Conservation (phyloP, 306 rosid species). For the Rosa persica region DNA sequence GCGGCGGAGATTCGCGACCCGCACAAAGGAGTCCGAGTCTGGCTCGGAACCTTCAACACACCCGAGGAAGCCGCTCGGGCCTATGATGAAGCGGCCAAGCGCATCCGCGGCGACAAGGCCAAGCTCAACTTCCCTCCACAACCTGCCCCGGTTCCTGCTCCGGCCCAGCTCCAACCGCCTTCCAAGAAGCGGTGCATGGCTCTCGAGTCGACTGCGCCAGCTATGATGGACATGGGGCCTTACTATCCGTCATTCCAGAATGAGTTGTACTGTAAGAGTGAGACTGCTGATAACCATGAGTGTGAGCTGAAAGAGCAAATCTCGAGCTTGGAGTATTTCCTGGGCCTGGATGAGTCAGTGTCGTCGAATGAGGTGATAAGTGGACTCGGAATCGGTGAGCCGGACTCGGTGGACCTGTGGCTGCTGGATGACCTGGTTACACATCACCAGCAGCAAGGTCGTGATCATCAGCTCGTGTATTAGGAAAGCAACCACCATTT, state of each 20-base stretch:
- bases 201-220: neutral
- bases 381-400: conserved; percentile 16
- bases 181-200: conserved; percentile 47
- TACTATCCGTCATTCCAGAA: neutral
- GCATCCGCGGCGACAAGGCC: conserved; percentile 92
- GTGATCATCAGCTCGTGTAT: conserved; percentile 6
- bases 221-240: neutral
- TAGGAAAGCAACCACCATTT: neutral
- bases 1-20: conserved; percentile 99
- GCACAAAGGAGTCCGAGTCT: conserved; percentile 76
- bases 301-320: conserved; percentile 50
- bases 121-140: conserved; percentile 67
- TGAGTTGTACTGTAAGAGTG: neutral
- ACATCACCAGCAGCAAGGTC: conserved; percentile 26
- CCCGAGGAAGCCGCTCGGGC: conserved; percentile 90
- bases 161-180: neutral
- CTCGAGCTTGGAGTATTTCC: conserved; percentile 59
- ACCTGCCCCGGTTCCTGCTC: neutral
- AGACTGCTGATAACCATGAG: neutral
- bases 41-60: conserved; percentile 91
- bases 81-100: conserved; percentile 75
- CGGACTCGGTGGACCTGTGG: conserved; percentile 50
- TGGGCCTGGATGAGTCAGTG: conserved; percentile 48
- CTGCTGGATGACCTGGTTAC: conserved; percentile 56
- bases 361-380: conserved; percentile 1